A percentile compares a stretch with the other conserved stretches of the same genome.
Evolutionary conservation across 2,329 filamentous ascomycete species (phyloP).

Genomic region (Pseudogymnoascus sp.): DNA sequence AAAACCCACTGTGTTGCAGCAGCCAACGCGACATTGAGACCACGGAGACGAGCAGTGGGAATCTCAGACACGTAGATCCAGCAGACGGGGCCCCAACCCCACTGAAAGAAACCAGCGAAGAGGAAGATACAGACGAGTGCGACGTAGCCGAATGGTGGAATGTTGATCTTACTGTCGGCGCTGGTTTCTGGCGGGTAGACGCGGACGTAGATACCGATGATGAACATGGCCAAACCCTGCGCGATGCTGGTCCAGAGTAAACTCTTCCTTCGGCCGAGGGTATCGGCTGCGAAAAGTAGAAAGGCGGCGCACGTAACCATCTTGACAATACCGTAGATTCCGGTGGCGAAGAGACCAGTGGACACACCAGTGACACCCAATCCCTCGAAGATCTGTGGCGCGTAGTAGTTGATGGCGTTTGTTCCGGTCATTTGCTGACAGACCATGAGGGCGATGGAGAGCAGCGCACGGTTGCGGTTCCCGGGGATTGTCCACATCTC

Average conservation of each 20-base stretch:
- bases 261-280: conserved; percentile 48
- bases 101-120: conserved; percentile 62
- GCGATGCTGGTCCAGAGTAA: conserved; percentile 57
- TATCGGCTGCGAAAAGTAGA: conserved; percentile 59
- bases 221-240: conserved; percentile 55
- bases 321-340: conserved; percentile 66
- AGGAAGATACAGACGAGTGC: conserved; percentile 64
- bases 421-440: conserved; percentile 65
- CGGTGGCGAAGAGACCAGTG: conserved; percentile 60
- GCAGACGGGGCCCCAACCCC: conserved; percentile 61
- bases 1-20: conserved; percentile 63
- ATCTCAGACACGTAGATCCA: conserved; percentile 67
- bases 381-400: conserved; percentile 58
- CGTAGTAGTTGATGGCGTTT: conserved; percentile 50
- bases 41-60: conserved; percentile 55
- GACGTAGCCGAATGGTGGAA: conserved; percentile 59
- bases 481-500: conserved; percentile 52
- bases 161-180: conserved; percentile 28
- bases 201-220: conserved; percentile 63
- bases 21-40: conserved; percentile 58
- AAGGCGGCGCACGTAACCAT: conserved; percentile 55
- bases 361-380: conserved; percentile 50
- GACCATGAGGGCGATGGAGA: conserved; percentile 55
- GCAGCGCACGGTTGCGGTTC: conserved; percentile 55
- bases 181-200: conserved; percentile 48